These are phyloP conservation scores for Colletotrichum zoysiae DNA, from an alignment of 2,329 filamentous ascomycete genomes.

Conservation along the genomic window DNA sequence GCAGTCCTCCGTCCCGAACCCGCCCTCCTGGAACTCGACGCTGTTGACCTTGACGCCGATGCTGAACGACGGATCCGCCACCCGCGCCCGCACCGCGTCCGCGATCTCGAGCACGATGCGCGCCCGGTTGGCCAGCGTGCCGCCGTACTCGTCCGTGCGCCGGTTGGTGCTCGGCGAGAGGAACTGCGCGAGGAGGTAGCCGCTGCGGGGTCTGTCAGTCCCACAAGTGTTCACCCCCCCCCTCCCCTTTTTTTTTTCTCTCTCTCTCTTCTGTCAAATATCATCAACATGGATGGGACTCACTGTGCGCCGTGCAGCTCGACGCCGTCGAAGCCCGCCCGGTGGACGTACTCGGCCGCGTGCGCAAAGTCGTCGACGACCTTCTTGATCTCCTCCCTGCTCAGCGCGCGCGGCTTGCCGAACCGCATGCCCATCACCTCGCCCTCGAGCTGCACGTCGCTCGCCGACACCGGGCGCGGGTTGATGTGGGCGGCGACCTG, in stretches of 20 bases:
- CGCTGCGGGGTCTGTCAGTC: slow-evolving; percentile 45
- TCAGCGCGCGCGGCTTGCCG: slow-evolving; percentile 64
- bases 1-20: slow-evolving; percentile 65
- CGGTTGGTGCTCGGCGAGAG: slow-evolving; percentile 57
- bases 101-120: slow-evolving; percentile 61
- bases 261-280: too few relatives aligned
- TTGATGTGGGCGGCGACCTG: slow-evolving; percentile 56
- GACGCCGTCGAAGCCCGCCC: slow-evolving; percentile 65
- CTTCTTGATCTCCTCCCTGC: slow-evolving; percentile 62
- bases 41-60: slow-evolving; percentile 70
- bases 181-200: slow-evolving; percentile 62
- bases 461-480: slow-evolving; percentile 54
- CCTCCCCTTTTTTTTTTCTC: too few relatives aligned
- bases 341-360: slow-evolving; percentile 67
- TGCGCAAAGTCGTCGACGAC: slow-evolving; percentile 68
- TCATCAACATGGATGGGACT: too few relatives aligned
- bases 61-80: slow-evolving; percentile 54
- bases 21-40: slow-evolving; percentile 67
- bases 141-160: slow-evolving; percentile 62
- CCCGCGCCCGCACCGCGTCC: slow-evolving; percentile 50
- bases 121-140: slow-evolving; percentile 59
- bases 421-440: slow-evolving; percentile 62
- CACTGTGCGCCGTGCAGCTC: slow-evolving; percentile 61
- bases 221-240: too few relatives aligned
- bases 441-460: slow-evolving; percentile 54